These are phyloP conservation scores for Gorgonomyces haynaldii DNA, from an alignment of 192 early-diverging fungal species.

Conservation along the genomic window DNA sequence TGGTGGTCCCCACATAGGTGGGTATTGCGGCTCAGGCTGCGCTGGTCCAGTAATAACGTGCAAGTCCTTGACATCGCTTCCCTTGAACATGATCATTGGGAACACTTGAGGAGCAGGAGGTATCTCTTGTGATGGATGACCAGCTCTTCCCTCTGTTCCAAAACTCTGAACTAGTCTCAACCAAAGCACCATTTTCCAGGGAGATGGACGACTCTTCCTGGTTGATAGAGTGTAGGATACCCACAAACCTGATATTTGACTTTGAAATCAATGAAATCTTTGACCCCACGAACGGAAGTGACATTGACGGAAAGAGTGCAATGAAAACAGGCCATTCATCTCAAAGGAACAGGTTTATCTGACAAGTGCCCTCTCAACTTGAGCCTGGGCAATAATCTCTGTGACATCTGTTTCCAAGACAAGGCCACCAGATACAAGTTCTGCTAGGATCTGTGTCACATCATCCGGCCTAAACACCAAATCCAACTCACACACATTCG, in stretches of 20 bases:
- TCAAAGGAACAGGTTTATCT: too few species aligned
- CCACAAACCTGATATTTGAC: slow-evolving; percentile 83
- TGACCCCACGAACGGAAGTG: slow-evolving; percentile 29
- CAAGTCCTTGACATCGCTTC: slow-evolving; percentile 83
- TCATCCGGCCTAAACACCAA: slow-evolving; percentile 6
- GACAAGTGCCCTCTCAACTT: too few species aligned
- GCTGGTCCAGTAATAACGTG: slow-evolving; percentile 40
- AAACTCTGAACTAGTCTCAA: slow-evolving; percentile 63
- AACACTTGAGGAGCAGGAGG: slow-evolving; percentile 74
- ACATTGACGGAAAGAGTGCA: too few species aligned
- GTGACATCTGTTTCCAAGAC: too few species aligned
- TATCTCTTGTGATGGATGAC: slow-evolving; percentile 71
- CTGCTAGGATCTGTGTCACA: neutral
- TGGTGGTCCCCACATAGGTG: neutral
- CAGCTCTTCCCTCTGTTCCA: slow-evolving; percentile 86
- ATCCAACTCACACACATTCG: slow-evolving; percentile 78
- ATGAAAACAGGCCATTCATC: too few species aligned
- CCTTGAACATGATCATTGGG: slow-evolving; percentile 88
- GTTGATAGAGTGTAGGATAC: slow-evolving; percentile 78
- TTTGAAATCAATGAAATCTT: slow-evolving; percentile 69
- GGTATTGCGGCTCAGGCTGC: neutral
- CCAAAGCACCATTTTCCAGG: slow-evolving; percentile 63
- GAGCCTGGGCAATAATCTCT: too few species aligned
- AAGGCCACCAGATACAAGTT: slow-evolving; percentile 1
- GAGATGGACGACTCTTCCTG: slow-evolving; percentile 75